phyloP scores from a whole-genome alignment of 2,329 filamentous ascomycete species.

The Neonectria neomacrospora region DNA sequence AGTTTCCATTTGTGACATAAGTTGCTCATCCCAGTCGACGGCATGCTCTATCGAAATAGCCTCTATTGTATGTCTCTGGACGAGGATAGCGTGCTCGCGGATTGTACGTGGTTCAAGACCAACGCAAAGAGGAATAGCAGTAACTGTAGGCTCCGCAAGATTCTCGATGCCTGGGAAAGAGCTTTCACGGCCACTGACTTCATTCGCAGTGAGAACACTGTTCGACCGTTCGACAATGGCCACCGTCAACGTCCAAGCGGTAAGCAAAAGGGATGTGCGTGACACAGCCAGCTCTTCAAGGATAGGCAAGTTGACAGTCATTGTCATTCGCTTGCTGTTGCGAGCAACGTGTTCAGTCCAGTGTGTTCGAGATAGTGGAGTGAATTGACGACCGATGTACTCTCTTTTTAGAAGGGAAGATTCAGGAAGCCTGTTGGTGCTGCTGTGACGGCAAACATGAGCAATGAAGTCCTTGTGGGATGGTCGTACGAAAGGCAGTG shows the following conservation, averaged over 20 bases:
- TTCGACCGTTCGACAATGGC: not conserved
- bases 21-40: slow-evolving; percentile 2
- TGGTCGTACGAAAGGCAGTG: not conserved
- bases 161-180: slow-evolving; percentile 1
- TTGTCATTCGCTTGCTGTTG: slow-evolving; percentile 3
- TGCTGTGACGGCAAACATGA: not conserved
- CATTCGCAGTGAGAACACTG: not conserved
- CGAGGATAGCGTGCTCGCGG: slow-evolving; percentile 1
- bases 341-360: not conserved
- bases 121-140: not conserved
- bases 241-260: slow-evolving; percentile 1
- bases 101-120: slow-evolving; percentile 1
- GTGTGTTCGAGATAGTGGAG: not conserved
- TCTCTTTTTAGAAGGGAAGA: slow-evolving; percentile 1
- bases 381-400: slow-evolving; percentile 3
- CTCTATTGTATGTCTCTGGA: slow-evolving; percentile 3
- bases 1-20: not conserved
- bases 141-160: slow-evolving; percentile 1
- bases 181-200: slow-evolving; percentile 1
- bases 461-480: slow-evolving; percentile 1
- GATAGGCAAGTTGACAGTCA: not conserved
- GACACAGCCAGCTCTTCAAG: not conserved
- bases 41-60: not conserved
- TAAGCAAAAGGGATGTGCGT: slow-evolving; percentile 4
- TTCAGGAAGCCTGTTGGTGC: not conserved